These are phyloP conservation scores for Mycena galopus DNA, from an alignment of 768 basidiomycete species.

Conservation along the genomic window DNA sequence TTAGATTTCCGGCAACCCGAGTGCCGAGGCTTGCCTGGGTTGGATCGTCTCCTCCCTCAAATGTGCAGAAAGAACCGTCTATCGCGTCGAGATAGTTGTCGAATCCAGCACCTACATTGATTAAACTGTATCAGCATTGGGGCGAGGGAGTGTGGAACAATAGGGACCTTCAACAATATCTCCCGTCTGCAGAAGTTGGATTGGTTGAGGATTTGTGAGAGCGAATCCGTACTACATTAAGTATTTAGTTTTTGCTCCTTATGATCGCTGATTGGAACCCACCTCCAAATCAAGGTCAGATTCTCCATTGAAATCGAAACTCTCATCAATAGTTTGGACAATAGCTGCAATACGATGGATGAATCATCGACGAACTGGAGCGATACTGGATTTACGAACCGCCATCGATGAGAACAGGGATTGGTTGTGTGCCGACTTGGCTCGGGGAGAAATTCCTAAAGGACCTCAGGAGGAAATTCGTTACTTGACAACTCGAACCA, in stretches of 20 bases:
- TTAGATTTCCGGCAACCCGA: not conserved
- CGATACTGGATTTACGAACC: slow-evolving; percentile 35
- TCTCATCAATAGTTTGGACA: slow-evolving; percentile 42
- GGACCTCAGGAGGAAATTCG: not conserved
- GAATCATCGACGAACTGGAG: not conserved
- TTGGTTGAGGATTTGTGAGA: slow-evolving; percentile 49
- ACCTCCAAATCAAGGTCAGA: slow-evolving; percentile 55
- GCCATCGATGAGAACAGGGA: slow-evolving; percentile 51
- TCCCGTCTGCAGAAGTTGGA: slow-evolving; percentile 57
- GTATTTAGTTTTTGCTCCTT: not conserved
- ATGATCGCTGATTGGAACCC: slow-evolving; percentile 26
- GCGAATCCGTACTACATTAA: slow-evolving; percentile 56
- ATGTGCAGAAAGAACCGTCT: slow-evolving; percentile 53
- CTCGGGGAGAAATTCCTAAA: slow-evolving; percentile 50
- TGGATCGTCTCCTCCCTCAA: slow-evolving; percentile 60
- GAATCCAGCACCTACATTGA: slow-evolving; percentile 53
- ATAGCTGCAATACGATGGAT: slow-evolving; percentile 40
- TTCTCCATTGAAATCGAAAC: slow-evolving; percentile 56
- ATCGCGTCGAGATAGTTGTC: slow-evolving; percentile 58
- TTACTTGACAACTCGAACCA: not conserved
- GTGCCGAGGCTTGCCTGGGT: slow-evolving; percentile 19
- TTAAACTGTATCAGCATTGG: too few relatives aligned
- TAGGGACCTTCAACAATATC: slow-evolving; percentile 46
- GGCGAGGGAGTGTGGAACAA: not conserved
- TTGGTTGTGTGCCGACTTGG: slow-evolving; percentile 49